Base-by-base conservation (phyloP, 805 yeast species). In the Kluyveromyces starmeri region DNA sequence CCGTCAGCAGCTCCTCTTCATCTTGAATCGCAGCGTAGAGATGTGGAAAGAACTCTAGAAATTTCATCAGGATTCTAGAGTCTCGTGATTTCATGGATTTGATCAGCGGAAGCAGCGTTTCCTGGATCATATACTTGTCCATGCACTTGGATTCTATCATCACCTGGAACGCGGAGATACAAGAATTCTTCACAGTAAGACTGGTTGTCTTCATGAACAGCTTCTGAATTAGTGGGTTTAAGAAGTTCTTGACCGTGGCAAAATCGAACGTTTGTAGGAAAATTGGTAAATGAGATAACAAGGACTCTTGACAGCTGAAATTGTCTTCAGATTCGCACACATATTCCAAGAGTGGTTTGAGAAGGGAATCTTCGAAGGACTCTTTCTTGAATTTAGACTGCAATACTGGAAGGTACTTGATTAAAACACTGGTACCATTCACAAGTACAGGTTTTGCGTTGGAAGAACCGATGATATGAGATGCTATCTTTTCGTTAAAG, bases 131-230 rank as follows among this genome's bases (percentile, higher is more conserved):
- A 35, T 73, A 70, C 44, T 74, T 75, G 46, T 88, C 95, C 35
- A 86, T 67, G 5, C 75, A 69, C 40, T 76, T 75, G 14, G 67
- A 62, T 14, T 65, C 69, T 12, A 83, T 69, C 47, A 86, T 58
- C 30, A 61, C 50, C 10, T 71, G 66, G 46, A 86, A 76, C 1
- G 83, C 67, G 13, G 67, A 61, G 15, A 85, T 65, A 2, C 92
- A 73, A 11, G 73, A 67, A 12, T 80, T 62, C 49, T 92, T 89
- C 18, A 92, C 81, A 4, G 82, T 75, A 21, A 88, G 64, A 19
- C 92, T 75, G 0, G 88, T 83, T 1, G 98, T 92, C 28, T 84
- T 80, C 24, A 85, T 72, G 58, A 89, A 92, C 6, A 84, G 69
- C 28, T 68, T 70, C 28, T 84, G 71, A 12, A 85, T 64, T 28